phyloP scores from a whole-genome alignment of 2,329 filamentous ascomycete genomes.

The Colletotrichum gloeosporioides region DNA sequence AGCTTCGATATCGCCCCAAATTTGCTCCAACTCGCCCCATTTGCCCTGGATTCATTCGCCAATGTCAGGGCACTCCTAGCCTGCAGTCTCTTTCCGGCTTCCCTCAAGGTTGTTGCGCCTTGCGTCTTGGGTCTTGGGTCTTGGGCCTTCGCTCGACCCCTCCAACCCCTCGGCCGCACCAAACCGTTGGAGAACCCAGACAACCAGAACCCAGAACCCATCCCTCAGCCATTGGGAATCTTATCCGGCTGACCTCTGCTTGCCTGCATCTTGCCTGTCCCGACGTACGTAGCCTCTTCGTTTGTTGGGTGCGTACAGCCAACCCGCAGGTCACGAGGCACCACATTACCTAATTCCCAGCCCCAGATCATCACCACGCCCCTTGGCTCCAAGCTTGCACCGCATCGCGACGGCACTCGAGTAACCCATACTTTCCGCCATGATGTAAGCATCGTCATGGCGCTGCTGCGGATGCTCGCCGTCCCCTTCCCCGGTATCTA shows the following conservation, averaged over 20 bases:
- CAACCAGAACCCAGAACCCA: background rate
- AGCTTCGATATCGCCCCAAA: background rate
- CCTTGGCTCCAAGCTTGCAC: conserved; percentile 5
- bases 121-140: background rate
- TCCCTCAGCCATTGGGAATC: background rate
- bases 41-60: background rate
- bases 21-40: background rate
- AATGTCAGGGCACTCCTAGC: background rate
- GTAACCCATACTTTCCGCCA: background rate
- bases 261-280: background rate
- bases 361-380: background rate
- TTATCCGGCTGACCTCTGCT: background rate
- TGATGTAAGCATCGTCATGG: conserved; percentile 13
- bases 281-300: background rate
- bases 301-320: background rate
- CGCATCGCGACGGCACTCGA: background rate
- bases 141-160: background rate
- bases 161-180: background rate
- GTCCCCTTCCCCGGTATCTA: background rate
- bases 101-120: background rate
- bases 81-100: background rate
- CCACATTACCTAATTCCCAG: conserved; percentile 9
- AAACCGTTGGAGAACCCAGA: conserved; percentile 7
- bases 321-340: background rate
- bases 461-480: background rate